Evolutionary conservation across 2,329 filamentous ascomycete species (phyloP), one percentile per base, ranked within the genome.

Genomic region (Fusarium heterosporum): DNA sequence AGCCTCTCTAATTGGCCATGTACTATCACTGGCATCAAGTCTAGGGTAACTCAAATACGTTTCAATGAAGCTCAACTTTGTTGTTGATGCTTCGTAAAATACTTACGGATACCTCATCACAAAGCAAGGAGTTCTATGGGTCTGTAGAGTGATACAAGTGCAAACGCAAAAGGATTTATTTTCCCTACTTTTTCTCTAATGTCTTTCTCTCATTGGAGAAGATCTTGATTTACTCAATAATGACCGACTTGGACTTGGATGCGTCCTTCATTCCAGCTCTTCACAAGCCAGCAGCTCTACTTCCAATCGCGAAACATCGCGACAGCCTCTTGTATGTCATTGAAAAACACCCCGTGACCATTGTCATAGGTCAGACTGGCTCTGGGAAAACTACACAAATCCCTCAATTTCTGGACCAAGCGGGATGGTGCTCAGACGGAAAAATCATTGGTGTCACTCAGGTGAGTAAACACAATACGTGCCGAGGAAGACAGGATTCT

Each of bases 301-400:
- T 99, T 3, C 95, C 96, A 1, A 97, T 99, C 64, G 88, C 94
- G 30, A 91, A 91, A 69, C 90, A 98, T 72, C 89, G 88, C 65
- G 85, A 96, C 56, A 88, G 85, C 53, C 82, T 99, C 3, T 85
- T 97, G 3, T 98, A 97, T 78, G 85, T 94, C 14, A 87, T 97
- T 59, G 95, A 98, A 77, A 93, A 88, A 9, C 88, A 88, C 66
- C 90, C 92, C 0, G 90, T 98, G 57, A 95, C 92, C 0, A 93
- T 98, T 49, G 88, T 98, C 13, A 89, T 98, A 54, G 96, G 95
- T 10, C 93, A 97, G 75, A 98, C 96, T 2, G 96, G 96, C 6
- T 97, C 92, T 25, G 94, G 95, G 40, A 98, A 98, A 79, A 97
- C 94, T 2, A 98, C 96, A 0, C 96, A 98, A 76, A 90, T 98